Base-by-base conservation (phyloP, 768 basidiomycete genomes). In the Calocybe indica region DNA sequence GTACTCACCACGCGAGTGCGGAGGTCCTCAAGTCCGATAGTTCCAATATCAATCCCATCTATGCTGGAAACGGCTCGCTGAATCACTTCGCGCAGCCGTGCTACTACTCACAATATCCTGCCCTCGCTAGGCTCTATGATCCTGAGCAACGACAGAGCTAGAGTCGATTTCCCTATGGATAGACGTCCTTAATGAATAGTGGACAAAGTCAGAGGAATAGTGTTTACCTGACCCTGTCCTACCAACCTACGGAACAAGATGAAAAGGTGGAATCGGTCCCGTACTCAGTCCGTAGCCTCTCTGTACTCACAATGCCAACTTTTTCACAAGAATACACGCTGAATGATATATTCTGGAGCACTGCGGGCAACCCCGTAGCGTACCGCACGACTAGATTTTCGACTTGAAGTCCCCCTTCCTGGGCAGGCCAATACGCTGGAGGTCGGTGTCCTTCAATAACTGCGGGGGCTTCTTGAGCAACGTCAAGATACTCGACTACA, bases 391-490 rank as follows among this genome's bases (percentile, higher is more conserved):
- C 72, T 22, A 88, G 63, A 37, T 80, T 63, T 40, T 86, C 75
- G 10, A 87, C 75, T 0, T 70, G 61, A 12, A 88, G 61, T 32
- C 76, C 70, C 29, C 84, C 83, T 35, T 69, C 69, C 40, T 65
- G 78, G 1, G 79, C 80, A 3, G 85, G 84, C 85, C 84, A 87
- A 51, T 80, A 80, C 1, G 83, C 84, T 1, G 85, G 85, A n/a
- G 85, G 82, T 41, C 79, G 71, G 43, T 57, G 69, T 34, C 72
- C 69, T 28, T 77, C 68, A 44, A 82, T 71, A 38, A 80, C 64
- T 0, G 82, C 75, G 37, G 82, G 80, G 0, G 83, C 82, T 62
- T 88, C 85, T 59, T 85, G 82, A 1, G 78, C 74, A 6, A 85
- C 73, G 33, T 77, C 75, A 13, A 86, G 68, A 57, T 87, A 87